A percentile compares a stretch with the other conserved stretches of the same genome.
Conservation (phyloP, 176 grass and related monocot genomes). For the Aegilops bicornis region DNA sequence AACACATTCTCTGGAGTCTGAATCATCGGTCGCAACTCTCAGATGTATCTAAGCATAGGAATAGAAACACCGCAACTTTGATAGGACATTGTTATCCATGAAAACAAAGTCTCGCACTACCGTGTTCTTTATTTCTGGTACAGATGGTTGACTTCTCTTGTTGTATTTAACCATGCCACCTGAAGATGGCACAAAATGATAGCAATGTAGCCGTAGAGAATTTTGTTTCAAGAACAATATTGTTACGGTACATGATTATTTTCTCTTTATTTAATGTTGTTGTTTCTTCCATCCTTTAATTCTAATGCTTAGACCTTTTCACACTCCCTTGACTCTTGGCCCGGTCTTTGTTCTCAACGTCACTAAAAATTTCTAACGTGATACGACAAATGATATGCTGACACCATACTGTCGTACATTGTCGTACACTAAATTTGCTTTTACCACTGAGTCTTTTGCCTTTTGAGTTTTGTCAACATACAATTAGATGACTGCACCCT, state of each 20-base stretch:
- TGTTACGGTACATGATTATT: too few relatives aligned
- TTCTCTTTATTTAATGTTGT: background rate
- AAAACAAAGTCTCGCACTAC: background rate
- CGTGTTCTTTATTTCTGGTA: background rate
- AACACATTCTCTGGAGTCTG: background rate
- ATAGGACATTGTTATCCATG: background rate
- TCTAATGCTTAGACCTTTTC: background rate
- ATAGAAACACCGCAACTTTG: background rate
- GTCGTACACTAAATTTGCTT: background rate
- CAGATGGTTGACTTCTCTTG: background rate
- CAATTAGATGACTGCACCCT: background rate
- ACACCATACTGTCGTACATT: background rate
- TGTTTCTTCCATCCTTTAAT: background rate
- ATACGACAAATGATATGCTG: background rate
- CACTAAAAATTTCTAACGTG: background rate
- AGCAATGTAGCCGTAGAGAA: too few relatives aligned
- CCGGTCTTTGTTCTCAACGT: background rate
- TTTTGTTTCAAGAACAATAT: too few relatives aligned
- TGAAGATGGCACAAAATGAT: background rate
- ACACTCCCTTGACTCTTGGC: background rate
- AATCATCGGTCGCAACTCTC: background rate
- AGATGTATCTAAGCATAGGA: background rate
- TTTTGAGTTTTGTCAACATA: background rate
- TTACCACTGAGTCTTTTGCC: background rate
- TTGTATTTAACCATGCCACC: background rate